Evolutionary conservation across 306 rosid species (phyloP).

Genomic region (Neltuma alba): DNA sequence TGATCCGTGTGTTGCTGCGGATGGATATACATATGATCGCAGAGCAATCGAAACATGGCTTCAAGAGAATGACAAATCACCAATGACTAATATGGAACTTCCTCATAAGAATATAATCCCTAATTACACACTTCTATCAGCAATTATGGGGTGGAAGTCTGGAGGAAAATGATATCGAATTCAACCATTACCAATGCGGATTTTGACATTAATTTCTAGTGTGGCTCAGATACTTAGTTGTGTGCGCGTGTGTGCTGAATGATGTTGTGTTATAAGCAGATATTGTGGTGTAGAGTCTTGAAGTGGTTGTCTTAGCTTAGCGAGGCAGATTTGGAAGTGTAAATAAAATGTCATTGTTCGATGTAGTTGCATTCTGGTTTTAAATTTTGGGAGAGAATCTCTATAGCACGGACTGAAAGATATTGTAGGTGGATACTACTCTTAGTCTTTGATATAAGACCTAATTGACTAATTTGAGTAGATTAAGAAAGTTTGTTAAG

Average conservation of each 20-base stretch:
- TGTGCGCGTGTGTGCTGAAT: not conserved
- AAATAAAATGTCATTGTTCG: constrained; percentile 29
- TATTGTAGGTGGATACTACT: not conserved
- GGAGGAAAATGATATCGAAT: constrained; percentile 32
- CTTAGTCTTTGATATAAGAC: too few relatives aligned
- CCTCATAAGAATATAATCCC: constrained; percentile 73
- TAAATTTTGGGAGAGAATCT: not conserved
- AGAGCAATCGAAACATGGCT: constrained; percentile 79
- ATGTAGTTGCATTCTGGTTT: not conserved
- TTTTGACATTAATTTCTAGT: constrained; percentile 13
- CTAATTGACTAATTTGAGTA: too few relatives aligned
- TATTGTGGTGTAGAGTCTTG: constrained; percentile 21
- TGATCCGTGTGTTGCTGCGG: constrained; percentile 95
- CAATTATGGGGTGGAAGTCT: constrained; percentile 90
- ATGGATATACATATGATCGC: constrained; percentile 91
- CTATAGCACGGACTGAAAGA: not conserved
- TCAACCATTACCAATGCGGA: constrained; percentile 23
- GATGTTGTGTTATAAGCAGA: constrained; percentile 19
- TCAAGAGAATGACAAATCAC: constrained; percentile 67
- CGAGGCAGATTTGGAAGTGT: constrained; percentile 16
- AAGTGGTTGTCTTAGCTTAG: constrained; percentile 12
- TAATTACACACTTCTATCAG: constrained; percentile 83
- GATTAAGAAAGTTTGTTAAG: too few relatives aligned
- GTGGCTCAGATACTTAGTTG: constrained; percentile 18
- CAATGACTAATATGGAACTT: constrained; percentile 76